Percentiles rank a stretch among this genome's conserved stretches.
Conservation (phyloP, 257 asterid species). For the Solanum pimpinellifolium region DNA sequence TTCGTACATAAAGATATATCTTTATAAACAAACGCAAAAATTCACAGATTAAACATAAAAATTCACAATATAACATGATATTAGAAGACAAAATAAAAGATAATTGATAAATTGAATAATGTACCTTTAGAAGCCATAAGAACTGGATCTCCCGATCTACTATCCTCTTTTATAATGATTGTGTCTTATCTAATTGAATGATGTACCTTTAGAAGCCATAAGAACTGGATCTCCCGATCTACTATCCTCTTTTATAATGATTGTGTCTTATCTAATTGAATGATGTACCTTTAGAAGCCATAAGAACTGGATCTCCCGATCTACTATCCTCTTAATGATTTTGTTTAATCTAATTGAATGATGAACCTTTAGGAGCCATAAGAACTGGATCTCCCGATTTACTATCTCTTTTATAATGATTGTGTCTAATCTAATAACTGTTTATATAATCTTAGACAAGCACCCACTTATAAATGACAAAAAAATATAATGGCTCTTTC, state of each 20-base stretch:
- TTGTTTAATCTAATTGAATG: background rate
- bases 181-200: background rate
- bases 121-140: background rate
- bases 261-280: background rate
- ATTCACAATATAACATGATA: background rate
- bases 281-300: background rate
- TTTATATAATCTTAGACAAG: no score
- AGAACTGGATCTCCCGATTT: background rate
- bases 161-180: no score
- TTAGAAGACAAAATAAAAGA: background rate
- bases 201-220: background rate
- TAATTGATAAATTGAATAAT: background rate
- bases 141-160: background rate
- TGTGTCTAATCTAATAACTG: background rate
- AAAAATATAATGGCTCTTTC: no score
- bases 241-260: no score
- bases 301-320: background rate
- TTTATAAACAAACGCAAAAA: no score
- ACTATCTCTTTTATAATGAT: no score
- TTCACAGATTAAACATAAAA: no score
- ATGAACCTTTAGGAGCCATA: background rate
- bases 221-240: background rate
- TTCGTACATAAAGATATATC: background rate
- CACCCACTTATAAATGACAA: no score
- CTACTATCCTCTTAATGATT: background rate